Conservation (phyloP, 208 protist genomes). For the Jaenimonas drosophilae region DNA sequence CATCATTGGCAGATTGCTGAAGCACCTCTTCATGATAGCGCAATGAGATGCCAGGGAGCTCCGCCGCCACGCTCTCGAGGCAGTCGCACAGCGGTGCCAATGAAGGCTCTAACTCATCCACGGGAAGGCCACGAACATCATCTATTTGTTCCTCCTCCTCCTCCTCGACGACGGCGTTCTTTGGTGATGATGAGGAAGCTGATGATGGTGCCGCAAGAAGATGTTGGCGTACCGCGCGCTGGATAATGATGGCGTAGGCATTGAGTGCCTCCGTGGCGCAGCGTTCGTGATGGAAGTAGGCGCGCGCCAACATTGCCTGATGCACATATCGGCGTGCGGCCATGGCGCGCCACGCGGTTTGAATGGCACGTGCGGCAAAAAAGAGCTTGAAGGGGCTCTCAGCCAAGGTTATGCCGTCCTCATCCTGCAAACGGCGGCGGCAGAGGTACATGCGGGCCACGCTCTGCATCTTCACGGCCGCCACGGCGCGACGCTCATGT, state of each 20-base stretch:
- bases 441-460: conserved; percentile 49
- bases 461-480: conserved; percentile 28
- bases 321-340: conserved; percentile 18
- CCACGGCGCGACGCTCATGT: conserved; percentile 5
- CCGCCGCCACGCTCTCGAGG: no score
- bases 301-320: conserved; percentile 14
- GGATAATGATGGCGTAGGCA: conserved; percentile 43
- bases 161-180: no score
- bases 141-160: no score
- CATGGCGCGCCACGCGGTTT: conserved; percentile 31
- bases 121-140: no score
- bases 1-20: no score
- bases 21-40: no score
- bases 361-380: conserved; percentile 23
- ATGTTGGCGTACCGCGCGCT: conserved; percentile 20
- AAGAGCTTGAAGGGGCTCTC: not conserved
- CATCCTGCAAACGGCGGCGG: conserved; percentile 3
- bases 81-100: no score
- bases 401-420: not conserved
- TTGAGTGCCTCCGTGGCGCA: conserved; percentile 25
- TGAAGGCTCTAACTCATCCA: no score
- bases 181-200: no score
- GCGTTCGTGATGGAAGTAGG: conserved; percentile 21
- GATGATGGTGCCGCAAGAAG: conserved; percentile 10
- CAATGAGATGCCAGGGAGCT: no score